Conservation (phyloP, 2,329 filamentous ascomycete genomes). For the Neonectria ditissima region DNA sequence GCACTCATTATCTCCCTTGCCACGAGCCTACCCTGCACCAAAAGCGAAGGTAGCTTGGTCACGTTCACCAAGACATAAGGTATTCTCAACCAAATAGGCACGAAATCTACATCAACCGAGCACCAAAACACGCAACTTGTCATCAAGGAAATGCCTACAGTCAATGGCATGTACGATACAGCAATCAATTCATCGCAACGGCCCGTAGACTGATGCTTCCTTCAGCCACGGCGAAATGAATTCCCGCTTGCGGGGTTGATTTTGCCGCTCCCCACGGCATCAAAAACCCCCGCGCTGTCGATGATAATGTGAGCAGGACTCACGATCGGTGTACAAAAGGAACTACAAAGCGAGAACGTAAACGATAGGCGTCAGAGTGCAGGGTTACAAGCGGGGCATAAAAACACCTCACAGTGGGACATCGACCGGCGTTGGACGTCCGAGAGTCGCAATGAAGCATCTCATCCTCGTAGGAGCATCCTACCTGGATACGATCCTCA, state of each 20-base stretch:
- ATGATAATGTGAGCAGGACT: background rate
- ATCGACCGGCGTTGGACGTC: background rate
- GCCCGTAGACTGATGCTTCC: background rate
- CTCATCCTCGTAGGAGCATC: constrained; percentile 75
- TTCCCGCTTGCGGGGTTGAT: constrained; percentile 7
- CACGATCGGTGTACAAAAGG: background rate
- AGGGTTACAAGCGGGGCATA: background rate
- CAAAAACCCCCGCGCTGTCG: too few relatives aligned
- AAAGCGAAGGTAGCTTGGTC: too few relatives aligned
- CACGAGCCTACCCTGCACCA: background rate
- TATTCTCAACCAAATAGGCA: background rate
- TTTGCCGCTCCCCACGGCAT: background rate
- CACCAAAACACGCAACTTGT: background rate
- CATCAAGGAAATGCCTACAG: background rate
- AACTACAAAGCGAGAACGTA: background rate
- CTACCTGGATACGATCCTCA: constrained; percentile 78
- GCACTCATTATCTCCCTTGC: background rate
- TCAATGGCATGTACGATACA: background rate
- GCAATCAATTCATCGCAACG: background rate
- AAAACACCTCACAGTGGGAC: background rate
- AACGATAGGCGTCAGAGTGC: background rate
- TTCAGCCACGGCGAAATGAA: constrained; percentile 8
- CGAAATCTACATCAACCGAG: background rate
- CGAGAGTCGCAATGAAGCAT: constrained; percentile 58
- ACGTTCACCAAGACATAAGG: background rate